Evolutionary conservation across 1,284 basidiomycete species (phyloP).

Genomic region (Sanguinoderma infundibulare): DNA sequence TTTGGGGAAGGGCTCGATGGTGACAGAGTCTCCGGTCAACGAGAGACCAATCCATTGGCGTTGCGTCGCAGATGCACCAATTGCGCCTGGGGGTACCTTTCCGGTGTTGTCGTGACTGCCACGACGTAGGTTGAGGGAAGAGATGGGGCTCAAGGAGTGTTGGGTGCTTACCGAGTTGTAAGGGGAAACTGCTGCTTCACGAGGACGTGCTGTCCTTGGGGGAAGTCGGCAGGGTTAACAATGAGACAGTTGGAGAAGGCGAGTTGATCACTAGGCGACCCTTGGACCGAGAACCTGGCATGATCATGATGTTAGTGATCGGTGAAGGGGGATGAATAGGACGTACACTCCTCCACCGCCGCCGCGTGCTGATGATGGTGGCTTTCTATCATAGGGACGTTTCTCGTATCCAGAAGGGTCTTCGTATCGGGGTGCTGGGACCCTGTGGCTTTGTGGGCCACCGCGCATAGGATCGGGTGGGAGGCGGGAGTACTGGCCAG

Average conservation of each 20-base stretch:
- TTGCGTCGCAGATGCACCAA: slow-evolving; percentile 73
- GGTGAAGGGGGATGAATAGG: not conserved
- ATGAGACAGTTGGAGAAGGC: slow-evolving; percentile 86
- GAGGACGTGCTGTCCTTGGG: slow-evolving; percentile 72
- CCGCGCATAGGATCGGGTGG: slow-evolving; percentile 14
- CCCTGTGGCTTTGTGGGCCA: slow-evolving; percentile 6
- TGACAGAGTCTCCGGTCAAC: slow-evolving; percentile 74
- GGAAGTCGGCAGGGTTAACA: slow-evolving; percentile 79
- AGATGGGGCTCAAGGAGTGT: not conserved
- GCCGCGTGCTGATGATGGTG: not conserved
- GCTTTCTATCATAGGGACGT: slow-evolving; percentile 2
- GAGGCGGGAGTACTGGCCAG: slow-evolving; percentile 10
- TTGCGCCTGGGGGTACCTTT: slow-evolving; percentile 60
- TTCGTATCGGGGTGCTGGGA: slow-evolving; percentile 6
- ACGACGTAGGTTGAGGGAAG: not conserved
- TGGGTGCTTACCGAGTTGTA: slow-evolving; percentile 67
- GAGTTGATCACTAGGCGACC: slow-evolving; percentile 62
- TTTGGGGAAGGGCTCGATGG: slow-evolving; percentile 68
- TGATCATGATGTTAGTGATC: slow-evolving; percentile 1
- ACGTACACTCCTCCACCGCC: slow-evolving; percentile 64
- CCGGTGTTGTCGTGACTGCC: slow-evolving; percentile 78
- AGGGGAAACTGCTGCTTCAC: slow-evolving; percentile 73
- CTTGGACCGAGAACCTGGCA: slow-evolving; percentile 59
- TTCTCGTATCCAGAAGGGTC: slow-evolving; percentile 8
- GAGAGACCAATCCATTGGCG: slow-evolving; percentile 90